These are phyloP conservation scores for Aspergillus sclerotialis DNA, from an alignment of 2,329 filamentous ascomycete species.

Conservation along the genomic window DNA sequence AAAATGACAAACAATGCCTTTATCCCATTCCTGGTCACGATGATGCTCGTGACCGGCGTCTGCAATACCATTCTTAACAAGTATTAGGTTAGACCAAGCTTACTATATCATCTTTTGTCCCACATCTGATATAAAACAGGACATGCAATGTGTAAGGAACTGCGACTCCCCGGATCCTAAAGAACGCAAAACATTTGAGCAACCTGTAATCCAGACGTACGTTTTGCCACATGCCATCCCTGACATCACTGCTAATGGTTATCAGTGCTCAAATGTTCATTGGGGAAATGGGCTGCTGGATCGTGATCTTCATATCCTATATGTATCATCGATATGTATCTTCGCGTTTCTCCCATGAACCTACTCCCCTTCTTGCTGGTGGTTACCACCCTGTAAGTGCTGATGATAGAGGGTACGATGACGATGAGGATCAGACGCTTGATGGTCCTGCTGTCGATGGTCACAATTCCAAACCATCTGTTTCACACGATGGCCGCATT, in stretches of 20 bases:
- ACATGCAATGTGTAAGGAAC: constrained; percentile 93
- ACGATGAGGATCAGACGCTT: constrained; percentile 40
- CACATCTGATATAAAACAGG: constrained; percentile 38
- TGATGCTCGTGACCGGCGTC: constrained; percentile 95
- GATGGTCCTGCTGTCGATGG: constrained; percentile 37
- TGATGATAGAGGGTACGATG: constrained; percentile 40
- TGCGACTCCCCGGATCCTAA: constrained; percentile 65
- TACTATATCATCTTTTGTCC: neutral
- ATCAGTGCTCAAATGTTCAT: constrained; percentile 83
- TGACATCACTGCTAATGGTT: neutral
- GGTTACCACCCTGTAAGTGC: constrained; percentile 62
- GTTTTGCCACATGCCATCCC: constrained; percentile 7
- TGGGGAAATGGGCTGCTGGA: constrained; percentile 92
- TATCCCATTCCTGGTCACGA: constrained; percentile 78
- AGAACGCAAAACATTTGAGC: constrained; percentile 71
- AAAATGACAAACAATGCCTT: constrained; percentile 64
- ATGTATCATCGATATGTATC: constrained; percentile 56
- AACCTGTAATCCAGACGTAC: constrained; percentile 86
- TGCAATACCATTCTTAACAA: constrained; percentile 97
- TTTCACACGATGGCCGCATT: constrained; percentile 50
- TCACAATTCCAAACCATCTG: constrained; percentile 46
- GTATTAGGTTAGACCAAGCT: constrained; percentile 62
- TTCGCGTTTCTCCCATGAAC: constrained; percentile 28
- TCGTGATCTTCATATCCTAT: constrained; percentile 68
- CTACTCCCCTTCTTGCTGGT: constrained; percentile 37